Evolutionary conservation across 228 moss, liverwort and hornwort species (phyloP).

Genomic region (Sphagnum magellanicum): DNA sequence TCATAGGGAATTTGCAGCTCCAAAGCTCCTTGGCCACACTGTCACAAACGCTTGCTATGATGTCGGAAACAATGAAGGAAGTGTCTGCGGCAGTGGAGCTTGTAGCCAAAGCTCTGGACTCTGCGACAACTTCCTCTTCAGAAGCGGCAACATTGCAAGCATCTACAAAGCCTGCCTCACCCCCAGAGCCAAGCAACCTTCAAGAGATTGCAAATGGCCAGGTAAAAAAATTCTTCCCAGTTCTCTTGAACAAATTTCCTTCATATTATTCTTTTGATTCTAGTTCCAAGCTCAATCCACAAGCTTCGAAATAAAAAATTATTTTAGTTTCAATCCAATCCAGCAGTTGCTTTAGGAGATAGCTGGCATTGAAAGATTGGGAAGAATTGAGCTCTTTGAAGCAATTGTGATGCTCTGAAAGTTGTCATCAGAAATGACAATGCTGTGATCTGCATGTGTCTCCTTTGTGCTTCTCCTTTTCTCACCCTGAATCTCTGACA

Average conservation of each 20-base stretch:
- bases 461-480: too few relatives aligned
- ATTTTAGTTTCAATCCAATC: neutral
- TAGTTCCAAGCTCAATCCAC: neutral
- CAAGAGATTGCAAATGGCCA: neutral
- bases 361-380: too few relatives aligned
- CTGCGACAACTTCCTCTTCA: constrained; percentile 6
- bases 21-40: constrained; percentile 41
- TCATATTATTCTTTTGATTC: neutral
- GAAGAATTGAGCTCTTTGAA: too few relatives aligned
- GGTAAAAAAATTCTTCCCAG: neutral
- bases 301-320: neutral
- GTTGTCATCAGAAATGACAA: too few relatives aligned
- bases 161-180: neutral
- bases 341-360: too few relatives aligned
- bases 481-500: too few relatives aligned
- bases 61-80: constrained; percentile 57
- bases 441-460: too few relatives aligned
- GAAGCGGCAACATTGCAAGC: neutral
- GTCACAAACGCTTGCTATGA: constrained; percentile 62
- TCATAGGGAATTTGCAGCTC: constrained; percentile 40
- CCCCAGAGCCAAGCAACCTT: neutral
- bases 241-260: constrained; percentile 9
- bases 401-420: too few relatives aligned
- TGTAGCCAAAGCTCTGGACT: constrained; percentile 42
- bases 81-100: constrained; percentile 71